phyloP scores from a whole-genome alignment of 139 green algal species.

The Picochlorum costavermella region DNA sequence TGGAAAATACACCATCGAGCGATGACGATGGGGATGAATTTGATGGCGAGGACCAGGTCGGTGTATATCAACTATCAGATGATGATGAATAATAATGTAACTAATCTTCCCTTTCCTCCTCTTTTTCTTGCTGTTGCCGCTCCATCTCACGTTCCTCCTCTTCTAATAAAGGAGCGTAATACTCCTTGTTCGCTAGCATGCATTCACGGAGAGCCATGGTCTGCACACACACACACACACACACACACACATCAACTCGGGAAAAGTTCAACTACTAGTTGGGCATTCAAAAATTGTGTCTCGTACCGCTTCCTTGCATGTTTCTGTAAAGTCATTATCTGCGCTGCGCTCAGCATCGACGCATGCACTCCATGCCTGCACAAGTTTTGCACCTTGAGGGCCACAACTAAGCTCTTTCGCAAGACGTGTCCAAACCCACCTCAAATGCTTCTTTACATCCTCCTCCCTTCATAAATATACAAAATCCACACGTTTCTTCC shows the following conservation, averaged over 20 bases:
- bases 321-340: conserved; percentile 51
- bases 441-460: conserved; percentile 53
- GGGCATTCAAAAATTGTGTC: conserved; percentile 1
- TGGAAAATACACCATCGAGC: neutral
- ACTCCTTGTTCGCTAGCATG: conserved; percentile 56
- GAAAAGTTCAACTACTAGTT: conserved; percentile 3
- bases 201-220: conserved; percentile 51
- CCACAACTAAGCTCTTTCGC: neutral
- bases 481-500: conserved; percentile 74
- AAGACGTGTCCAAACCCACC: conserved; percentile 15
- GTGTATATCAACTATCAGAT: conserved; percentile 25
- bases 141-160: conserved; percentile 25
- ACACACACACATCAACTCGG: neutral
- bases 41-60: conserved; percentile 18
- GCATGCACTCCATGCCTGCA: conserved; percentile 53
- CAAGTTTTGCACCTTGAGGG: neutral
- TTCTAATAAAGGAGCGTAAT: conserved; percentile 50
- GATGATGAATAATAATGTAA: conserved; percentile 23
- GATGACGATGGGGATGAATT: conserved; percentile 2
- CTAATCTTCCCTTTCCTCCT: neutral
- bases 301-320: conserved; percentile 41
- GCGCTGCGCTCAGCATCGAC: conserved; percentile 45
- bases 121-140: conserved; percentile 6
- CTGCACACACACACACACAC: conserved; percentile 7
- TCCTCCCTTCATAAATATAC: conserved; percentile 79